These are phyloP conservation scores for Edhazardia aedis DNA, from an alignment of 371 early-diverging fungal genomes.

Conservation along the genomic window DNA sequence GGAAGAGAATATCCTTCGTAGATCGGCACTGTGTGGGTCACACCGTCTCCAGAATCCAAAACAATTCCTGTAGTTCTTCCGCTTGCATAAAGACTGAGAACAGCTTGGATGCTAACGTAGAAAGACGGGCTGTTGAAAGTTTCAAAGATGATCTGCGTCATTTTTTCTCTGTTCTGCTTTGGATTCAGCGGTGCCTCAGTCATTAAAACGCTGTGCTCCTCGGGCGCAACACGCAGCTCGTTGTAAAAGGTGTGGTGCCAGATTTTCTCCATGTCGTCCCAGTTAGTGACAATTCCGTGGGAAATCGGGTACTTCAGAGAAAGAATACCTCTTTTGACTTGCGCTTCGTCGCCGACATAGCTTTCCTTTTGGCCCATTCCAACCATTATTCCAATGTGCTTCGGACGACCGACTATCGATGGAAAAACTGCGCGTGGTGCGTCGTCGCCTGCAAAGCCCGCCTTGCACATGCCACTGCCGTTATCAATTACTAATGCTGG, in stretches of 20 bases:
- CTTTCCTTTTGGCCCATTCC: constrained; percentile 99
- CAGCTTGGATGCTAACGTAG: constrained; percentile 96
- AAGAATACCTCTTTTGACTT: constrained; percentile 93
- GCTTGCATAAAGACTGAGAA: constrained; percentile 78
- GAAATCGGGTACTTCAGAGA: constrained; percentile 96
- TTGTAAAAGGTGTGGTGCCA: constrained; percentile 95
- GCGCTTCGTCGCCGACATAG: constrained; percentile 98
- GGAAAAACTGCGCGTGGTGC: constrained; percentile 93
- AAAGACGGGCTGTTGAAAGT: constrained; percentile 91
- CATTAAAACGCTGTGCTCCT: constrained; percentile 89
- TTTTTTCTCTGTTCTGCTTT: constrained; percentile 97
- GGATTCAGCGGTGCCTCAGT: constrained; percentile 99
- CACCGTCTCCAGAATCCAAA: constrained; percentile 98
- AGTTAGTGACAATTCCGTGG: constrained; percentile 99
- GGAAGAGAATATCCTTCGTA: constrained; percentile 98
- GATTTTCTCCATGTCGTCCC: constrained; percentile 99
- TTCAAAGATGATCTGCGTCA: constrained; percentile 99
- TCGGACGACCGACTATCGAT: constrained; percentile 93
- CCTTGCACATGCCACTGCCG: constrained; percentile 99
- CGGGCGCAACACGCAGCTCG: constrained; percentile 62
- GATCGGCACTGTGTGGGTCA: constrained; percentile 95
- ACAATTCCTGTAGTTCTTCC: constrained; percentile 99
- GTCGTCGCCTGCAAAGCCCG: constrained; percentile 99
- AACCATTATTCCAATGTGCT: constrained; percentile 93
- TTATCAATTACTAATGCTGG: constrained; percentile 64